Conservation (phyloP, 2,329 filamentous ascomycete genomes). For the Talaromyces sp. region DNA sequence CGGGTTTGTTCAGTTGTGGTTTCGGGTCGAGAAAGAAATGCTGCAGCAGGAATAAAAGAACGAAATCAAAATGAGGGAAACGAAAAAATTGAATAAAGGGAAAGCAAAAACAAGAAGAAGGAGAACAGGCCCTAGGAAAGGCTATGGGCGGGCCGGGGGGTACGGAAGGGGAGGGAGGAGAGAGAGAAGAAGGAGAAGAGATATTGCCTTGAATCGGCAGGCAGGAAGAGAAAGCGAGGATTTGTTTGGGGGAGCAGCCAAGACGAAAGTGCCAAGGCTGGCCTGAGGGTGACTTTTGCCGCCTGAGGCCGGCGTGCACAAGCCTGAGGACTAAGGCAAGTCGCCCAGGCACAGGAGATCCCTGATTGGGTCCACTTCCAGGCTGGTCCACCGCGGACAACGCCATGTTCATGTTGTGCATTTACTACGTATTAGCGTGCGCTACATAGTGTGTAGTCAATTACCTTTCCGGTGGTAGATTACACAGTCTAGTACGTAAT, state of each 20-base stretch:
- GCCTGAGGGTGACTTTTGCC: conserved; percentile 6
- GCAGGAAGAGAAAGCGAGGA: conserved; percentile 4
- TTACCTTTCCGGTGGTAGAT: not conserved
- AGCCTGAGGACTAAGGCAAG: conserved; percentile 8
- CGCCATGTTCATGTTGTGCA: conserved; percentile 1
- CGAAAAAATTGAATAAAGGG: conserved; percentile 16
- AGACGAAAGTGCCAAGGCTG: not conserved
- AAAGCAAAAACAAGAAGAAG: conserved; percentile 18
- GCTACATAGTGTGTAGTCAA: no score
- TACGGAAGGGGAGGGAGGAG: conserved; percentile 19
- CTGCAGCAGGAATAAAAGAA: conserved; percentile 8
- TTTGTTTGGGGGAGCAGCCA: conserved; percentile 11
- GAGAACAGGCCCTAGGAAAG: conserved; percentile 14
- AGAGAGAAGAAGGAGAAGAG: conserved; percentile 16
- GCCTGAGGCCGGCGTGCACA: conserved; percentile 1
- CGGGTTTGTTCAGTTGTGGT: not conserved
- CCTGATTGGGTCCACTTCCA: not conserved
- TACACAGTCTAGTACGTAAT: not conserved
- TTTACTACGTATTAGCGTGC: not conserved
- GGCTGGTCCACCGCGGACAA: not conserved
- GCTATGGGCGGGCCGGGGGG: not conserved
- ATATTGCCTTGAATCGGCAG: not conserved
- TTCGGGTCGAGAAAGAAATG: conserved; percentile 17
- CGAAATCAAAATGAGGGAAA: conserved; percentile 19
- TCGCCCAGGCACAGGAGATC: conserved; percentile 9